Percentiles rank a stretch among this genome's conserved stretches.
Conservation (phyloP, 768 basidiomycete genomes). For the Lactifluus hygrophoroides region DNA sequence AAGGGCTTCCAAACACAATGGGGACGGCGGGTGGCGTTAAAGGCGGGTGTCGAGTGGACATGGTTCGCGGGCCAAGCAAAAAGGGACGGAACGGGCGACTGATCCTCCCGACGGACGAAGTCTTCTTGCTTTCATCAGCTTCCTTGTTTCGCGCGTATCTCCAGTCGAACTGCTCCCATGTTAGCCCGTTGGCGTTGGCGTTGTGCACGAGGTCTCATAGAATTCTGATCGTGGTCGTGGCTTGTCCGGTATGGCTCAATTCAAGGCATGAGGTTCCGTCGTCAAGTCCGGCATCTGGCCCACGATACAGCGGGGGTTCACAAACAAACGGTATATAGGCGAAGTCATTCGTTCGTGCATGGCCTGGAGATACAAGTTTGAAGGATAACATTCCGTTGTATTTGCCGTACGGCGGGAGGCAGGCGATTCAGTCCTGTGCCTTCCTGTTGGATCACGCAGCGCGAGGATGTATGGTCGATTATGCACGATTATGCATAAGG, state of each 20-base stretch:
- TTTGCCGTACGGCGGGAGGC: not conserved
- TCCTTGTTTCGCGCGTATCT: constrained; percentile 18
- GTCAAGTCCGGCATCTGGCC: constrained; percentile 11
- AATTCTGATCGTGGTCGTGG: constrained; percentile 21
- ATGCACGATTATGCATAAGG: constrained; percentile 6
- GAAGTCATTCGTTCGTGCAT: constrained; percentile 1
- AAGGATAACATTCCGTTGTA: not conserved
- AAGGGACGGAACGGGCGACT: constrained; percentile 20
- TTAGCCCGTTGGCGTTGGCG: constrained; percentile 22
- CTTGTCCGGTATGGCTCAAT: constrained; percentile 18
- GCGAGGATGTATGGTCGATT: constrained; percentile 9
- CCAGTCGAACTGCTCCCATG: constrained; percentile 21
- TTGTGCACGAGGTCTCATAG: constrained; percentile 20
- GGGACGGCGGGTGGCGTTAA: constrained; percentile 76
- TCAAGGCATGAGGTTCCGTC: constrained; percentile 14
- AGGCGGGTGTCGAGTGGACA: constrained; percentile 23
- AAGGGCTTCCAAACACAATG: constrained; percentile 62
- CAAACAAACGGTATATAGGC: constrained; percentile 1
- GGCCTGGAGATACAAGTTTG: constrained; percentile 5
- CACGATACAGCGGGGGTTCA: constrained; percentile 1
- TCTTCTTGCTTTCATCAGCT: constrained; percentile 22
- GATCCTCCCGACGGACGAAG: constrained; percentile 18
- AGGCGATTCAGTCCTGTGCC: not conserved
- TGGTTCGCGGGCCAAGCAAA: constrained; percentile 14
- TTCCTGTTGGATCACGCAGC: constrained; percentile 4